A percentile compares a stretch with the other conserved stretches of the same genome.
Conservation (phyloP, 2,329 filamentous ascomycete species). For the Arthroderma sp. region DNA sequence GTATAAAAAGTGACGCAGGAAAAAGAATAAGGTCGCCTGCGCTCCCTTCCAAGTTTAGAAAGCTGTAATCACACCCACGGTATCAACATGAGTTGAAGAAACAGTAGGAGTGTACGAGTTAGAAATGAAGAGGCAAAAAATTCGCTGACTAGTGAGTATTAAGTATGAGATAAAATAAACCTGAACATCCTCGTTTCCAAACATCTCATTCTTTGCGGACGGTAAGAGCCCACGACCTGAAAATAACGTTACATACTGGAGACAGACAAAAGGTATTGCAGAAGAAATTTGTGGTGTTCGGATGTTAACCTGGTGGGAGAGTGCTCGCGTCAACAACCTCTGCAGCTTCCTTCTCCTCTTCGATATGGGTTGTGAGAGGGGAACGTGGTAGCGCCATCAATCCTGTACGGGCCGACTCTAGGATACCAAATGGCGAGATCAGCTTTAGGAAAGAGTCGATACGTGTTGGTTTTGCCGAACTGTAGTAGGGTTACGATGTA, state of each 20-base stretch:
- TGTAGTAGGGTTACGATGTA: conserved; percentile 21
- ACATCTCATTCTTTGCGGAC: background rate
- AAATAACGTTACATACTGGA: background rate
- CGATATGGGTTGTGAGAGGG: conserved; percentile 62
- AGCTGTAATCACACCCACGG: too few species aligned
- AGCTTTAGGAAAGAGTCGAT: conserved; percentile 98
- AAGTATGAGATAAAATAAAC: too few species aligned
- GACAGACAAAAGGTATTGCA: background rate
- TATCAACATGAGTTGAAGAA: too few species aligned
- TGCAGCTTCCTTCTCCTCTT: conserved; percentile 77
- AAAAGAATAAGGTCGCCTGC: too few species aligned
- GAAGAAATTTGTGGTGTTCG: conserved; percentile 1
- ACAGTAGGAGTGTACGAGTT: too few species aligned
- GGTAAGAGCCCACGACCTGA: background rate
- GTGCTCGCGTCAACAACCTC: conserved; percentile 91
- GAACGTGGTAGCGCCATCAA: conserved; percentile 94
- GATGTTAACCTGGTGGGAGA: conserved; percentile 66
- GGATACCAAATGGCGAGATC: conserved; percentile 82
- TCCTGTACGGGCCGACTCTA: conserved; percentile 90
- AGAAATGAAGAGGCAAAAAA: too few species aligned
- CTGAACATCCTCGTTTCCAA: background rate
- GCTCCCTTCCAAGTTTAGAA: too few species aligned
- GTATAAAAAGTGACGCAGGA: too few species aligned
- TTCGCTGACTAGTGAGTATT: too few species aligned
- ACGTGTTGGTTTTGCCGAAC: conserved; percentile 79